phyloP scores from a whole-genome alignment of 106 monocot genomes.

The Dendrobium chrysotoxum region DNA sequence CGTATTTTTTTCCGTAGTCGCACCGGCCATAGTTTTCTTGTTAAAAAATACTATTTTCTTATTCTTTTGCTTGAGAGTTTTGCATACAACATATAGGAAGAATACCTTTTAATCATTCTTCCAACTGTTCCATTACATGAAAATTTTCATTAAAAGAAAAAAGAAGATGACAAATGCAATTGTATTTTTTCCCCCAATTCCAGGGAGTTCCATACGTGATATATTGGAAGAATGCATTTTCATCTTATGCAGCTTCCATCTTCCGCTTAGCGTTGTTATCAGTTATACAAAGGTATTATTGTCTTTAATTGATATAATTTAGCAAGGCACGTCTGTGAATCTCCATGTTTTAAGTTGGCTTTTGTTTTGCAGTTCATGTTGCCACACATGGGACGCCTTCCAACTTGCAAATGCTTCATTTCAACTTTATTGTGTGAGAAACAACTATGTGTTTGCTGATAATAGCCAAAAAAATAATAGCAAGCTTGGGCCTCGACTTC shows the following conservation, averaged over 20 bases:
- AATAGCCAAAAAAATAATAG: conserved; percentile 24
- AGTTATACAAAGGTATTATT: conserved; percentile 68
- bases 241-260: conserved; percentile 56
- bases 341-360: neutral
- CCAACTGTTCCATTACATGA: neutral
- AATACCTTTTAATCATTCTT: too few relatives aligned
- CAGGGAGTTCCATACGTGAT: conserved; percentile 85
- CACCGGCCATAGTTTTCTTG: neutral
- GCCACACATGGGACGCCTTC: conserved; percentile 63
- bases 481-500: conserved; percentile 50
- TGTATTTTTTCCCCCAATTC: neutral
- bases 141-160: neutral
- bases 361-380: conserved; percentile 49
- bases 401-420: conserved; percentile 55
- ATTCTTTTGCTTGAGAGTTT: too few relatives aligned
- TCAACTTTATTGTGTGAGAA: conserved; percentile 51
- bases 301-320: neutral
- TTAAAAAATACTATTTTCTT: too few relatives aligned
- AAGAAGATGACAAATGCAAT: neutral
- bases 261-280: conserved; percentile 71
- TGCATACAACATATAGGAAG: too few relatives aligned
- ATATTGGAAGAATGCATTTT: conserved; percentile 75
- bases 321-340: neutral
- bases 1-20: neutral
- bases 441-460: conserved; percentile 28